Evolutionary conservation across 306 rosid genomes (phyloP).

Genomic region (Alnus rubra): DNA sequence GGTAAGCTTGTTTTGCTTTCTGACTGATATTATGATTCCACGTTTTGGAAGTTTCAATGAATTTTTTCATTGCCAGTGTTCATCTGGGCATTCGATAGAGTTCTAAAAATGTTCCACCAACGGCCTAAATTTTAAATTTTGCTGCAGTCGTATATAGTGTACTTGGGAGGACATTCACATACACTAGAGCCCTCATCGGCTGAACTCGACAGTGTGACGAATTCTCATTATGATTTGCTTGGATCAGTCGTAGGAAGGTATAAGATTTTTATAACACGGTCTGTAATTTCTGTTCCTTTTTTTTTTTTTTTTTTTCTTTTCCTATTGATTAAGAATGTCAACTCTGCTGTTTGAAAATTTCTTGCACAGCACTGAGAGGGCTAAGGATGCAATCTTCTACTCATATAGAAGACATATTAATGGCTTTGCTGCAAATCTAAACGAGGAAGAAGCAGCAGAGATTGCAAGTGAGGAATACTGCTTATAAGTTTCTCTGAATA

Average conservation of each 20-base stretch:
- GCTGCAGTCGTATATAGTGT: constrained; percentile 67
- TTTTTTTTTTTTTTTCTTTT: background rate
- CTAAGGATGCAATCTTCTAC: constrained; percentile 57
- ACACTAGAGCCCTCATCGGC: constrained; percentile 18
- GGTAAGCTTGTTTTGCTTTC: constrained; percentile 25
- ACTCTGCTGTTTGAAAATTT: background rate
- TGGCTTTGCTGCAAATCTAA: constrained; percentile 77
- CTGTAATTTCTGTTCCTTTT: background rate
- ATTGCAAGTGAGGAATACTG: constrained; percentile 43
- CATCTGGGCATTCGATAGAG: background rate
- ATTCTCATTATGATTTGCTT: constrained; percentile 52
- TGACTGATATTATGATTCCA: background rate
- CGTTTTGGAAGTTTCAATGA: too few relatives aligned
- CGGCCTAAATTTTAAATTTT: background rate
- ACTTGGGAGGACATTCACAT: constrained; percentile 56
- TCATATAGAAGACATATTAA: constrained; percentile 61
- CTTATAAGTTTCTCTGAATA: background rate
- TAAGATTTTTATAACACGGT: background rate
- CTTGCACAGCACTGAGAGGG: constrained; percentile 41
- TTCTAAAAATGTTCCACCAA: background rate
- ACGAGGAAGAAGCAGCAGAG: constrained; percentile 48
- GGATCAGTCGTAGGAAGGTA: constrained; percentile 64
- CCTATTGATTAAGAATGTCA: background rate
- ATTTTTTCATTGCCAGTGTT: background rate
- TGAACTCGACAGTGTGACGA: constrained; percentile 35